These are phyloP conservation scores for Sphaerostilbella broomeana DNA, from an alignment of 2,329 filamentous ascomycete genomes.

Conservation along the genomic window DNA sequence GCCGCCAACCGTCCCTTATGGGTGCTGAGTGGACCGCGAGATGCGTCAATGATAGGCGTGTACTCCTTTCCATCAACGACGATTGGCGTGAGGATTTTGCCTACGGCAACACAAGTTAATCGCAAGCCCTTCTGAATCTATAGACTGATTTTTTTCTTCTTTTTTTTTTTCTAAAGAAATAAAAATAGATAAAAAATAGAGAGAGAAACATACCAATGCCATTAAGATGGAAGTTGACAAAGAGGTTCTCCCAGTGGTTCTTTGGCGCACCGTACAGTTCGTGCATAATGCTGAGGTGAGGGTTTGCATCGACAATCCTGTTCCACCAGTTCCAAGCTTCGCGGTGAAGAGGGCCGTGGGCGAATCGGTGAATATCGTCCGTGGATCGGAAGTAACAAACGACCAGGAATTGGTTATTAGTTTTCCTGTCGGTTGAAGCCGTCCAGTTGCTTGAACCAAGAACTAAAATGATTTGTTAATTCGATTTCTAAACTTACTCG, in stretches of 20 bases:
- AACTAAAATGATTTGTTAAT: neutral
- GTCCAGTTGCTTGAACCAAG: slow-evolving; percentile 3
- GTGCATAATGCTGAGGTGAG: slow-evolving; percentile 41
- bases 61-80: slow-evolving; percentile 4
- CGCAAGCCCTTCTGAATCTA: too few species aligned
- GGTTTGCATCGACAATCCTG: slow-evolving; percentile 25
- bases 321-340: slow-evolving; percentile 41
- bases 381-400: slow-evolving; percentile 41
- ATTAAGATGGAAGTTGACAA: slow-evolving; percentile 24
- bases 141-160: too few species aligned
- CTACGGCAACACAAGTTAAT: neutral
- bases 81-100: slow-evolving; percentile 2
- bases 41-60: slow-evolving; percentile 3
- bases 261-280: slow-evolving; percentile 37
- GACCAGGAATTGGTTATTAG: slow-evolving; percentile 29
- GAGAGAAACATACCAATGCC: slow-evolving; percentile 7
- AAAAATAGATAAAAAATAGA: too few species aligned
- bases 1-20: slow-evolving; percentile 4
- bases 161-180: too few species aligned
- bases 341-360: slow-evolving; percentile 36
- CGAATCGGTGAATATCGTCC: slow-evolving; percentile 40
- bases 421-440: slow-evolving; percentile 2
- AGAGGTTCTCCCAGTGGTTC: slow-evolving; percentile 41
- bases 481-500: neutral
- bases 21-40: slow-evolving; percentile 3